Base-by-base conservation (phyloP, 2,329 filamentous ascomycete species). In the Venturia carpophila region DNA sequence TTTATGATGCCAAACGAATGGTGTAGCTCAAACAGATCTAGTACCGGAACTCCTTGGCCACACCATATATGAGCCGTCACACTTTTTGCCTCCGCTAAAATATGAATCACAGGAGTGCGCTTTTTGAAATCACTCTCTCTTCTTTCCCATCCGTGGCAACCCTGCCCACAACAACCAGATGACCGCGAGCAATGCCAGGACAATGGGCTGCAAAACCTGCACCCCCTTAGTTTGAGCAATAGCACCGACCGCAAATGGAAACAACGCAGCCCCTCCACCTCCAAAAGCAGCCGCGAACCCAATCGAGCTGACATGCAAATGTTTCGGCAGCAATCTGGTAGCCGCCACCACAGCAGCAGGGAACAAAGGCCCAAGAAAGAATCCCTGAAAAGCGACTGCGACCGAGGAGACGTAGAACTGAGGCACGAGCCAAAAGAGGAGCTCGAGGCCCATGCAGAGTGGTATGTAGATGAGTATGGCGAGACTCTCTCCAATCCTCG, bases 371-470 rank as follows among this genome's bases (percentile, higher is more conserved):
- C 90, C 91, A 0, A 93, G 80, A 71, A 92, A 91, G 79, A 93
- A 90, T 0, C 91, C 91, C 66, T 91, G 81, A 0, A 92, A 75
- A 0, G 84, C 80, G 27, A 92, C 87, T 34, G 88, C 87, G 17
- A 92, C 79, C 10, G 88, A 85, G 0, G 88, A 89, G 37, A 89
- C 87, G 67, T 89, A 82, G 72, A 93, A 91, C 65, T 84, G 84
- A 0, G 90, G 90, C 0, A 94, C 86, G 4, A 92, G 84, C 90
- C 90, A 94, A 77, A 92, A 91, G 66, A 92, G 75, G 1, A 94
- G 77, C 71, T 91, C 82, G 39, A 91, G 79, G 0, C 71, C 84
- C 63, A 91, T 83, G 17, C 83, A 82, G 11, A 87, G 72, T 3
- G 83, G 70, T 9, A 93, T 80, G 73, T 94, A 95, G 66, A 80